Conservation (phyloP, 148 eudicot species). For the Cornus suecica region DNA sequence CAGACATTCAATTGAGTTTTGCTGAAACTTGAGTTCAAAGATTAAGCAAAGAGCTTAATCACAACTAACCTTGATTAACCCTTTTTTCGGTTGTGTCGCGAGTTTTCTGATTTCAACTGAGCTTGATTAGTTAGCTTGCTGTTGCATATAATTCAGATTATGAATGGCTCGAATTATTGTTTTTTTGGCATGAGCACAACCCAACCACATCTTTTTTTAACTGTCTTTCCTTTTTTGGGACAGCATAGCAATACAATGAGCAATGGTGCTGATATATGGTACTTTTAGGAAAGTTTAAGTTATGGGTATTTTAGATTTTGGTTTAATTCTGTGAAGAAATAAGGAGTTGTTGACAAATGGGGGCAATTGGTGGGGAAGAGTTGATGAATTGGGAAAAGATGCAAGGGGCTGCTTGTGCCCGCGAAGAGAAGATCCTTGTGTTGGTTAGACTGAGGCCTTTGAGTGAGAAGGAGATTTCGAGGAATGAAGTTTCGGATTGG, state of each 20-base stretch:
- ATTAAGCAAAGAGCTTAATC: not conserved
- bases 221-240: conserved; percentile 13
- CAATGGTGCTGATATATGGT: conserved; percentile 18
- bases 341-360: conserved; percentile 36
- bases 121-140: not conserved
- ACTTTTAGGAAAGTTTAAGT: conserved; percentile 9
- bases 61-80: not conserved
- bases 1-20: not conserved
- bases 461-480: conserved; percentile 73
- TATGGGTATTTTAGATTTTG: conserved; percentile 17
- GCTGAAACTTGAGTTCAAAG: not conserved
- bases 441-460: conserved; percentile 90
- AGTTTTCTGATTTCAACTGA: not conserved
- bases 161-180: conserved; percentile 22
- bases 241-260: conserved; percentile 9
- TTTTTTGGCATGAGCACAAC: conserved; percentile 14
- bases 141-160: conserved; percentile 29
- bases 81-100: not conserved
- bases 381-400: conserved; percentile 55
- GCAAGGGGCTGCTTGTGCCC: conserved; percentile 40
- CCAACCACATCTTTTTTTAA: conserved; percentile 9
- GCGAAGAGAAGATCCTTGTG: conserved; percentile 87
- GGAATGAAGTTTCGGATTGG: conserved; percentile 87
- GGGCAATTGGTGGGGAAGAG: conserved; percentile 66
- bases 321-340: conserved; percentile 2